Evolutionary conservation across 1,139 yeast species (phyloP).

Genomic region (Suhomyces wounanorum): DNA sequence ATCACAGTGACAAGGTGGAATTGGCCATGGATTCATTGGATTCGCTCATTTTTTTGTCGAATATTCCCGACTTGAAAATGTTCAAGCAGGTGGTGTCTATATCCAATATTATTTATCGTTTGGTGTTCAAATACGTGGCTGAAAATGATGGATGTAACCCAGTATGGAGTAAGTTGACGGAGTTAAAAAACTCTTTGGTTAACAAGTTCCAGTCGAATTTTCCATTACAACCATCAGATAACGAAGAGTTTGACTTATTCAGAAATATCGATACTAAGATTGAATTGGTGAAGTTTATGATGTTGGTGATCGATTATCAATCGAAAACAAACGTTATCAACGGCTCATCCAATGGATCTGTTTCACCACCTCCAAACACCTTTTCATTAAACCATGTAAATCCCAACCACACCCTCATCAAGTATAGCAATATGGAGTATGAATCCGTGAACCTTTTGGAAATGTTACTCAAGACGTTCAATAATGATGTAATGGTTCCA

Average conservation of each 20-base stretch:
- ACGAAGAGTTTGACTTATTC: constrained; percentile 49
- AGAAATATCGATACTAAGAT: constrained; percentile 60
- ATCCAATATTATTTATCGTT: constrained; percentile 36
- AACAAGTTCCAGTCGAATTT: constrained; percentile 29
- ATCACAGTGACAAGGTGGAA: constrained; percentile 38
- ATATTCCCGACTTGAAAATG: constrained; percentile 31
- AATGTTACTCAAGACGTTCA: constrained; percentile 55
- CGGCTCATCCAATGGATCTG: constrained; percentile 10
- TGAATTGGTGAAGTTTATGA: constrained; percentile 71
- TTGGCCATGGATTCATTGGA: constrained; percentile 45
- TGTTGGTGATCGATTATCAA: constrained; percentile 71
- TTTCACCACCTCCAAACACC: constrained; percentile 22
- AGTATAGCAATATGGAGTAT: constrained; percentile 55
- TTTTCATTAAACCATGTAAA: constrained; percentile 63
- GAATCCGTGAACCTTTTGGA: constrained; percentile 76
- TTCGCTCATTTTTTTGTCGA: constrained; percentile 31
- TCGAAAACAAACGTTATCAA: constrained; percentile 47
- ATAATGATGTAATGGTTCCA: constrained; percentile 56
- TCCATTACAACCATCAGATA: constrained; percentile 50
- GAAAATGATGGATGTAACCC: constrained; percentile 47
- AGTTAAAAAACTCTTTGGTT: constrained; percentile 40
- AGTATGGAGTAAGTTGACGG: constrained; percentile 45
- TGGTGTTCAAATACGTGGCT: constrained; percentile 45
- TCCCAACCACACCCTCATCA: constrained; percentile 68
- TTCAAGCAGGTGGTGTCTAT: constrained; percentile 39